phyloP scores from a whole-genome alignment of 345 rosid genomes.

The Excoecaria agallocha region DNA sequence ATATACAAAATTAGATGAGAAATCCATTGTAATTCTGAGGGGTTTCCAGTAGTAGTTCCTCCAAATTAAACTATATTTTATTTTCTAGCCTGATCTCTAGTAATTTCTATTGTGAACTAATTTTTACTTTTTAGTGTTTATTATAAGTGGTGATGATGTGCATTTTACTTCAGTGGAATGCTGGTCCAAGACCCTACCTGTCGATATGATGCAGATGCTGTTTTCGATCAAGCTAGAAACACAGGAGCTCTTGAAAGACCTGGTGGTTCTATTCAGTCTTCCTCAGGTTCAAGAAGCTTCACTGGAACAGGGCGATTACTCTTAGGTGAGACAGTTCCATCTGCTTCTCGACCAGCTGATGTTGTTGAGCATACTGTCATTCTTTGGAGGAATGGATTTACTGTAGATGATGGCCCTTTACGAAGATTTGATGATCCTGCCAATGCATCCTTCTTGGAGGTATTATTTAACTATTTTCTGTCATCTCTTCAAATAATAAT shows the following conservation, averaged over 20 bases:
- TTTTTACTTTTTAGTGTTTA: not conserved
- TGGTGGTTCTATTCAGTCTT: constrained; percentile 39
- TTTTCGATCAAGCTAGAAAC: constrained; percentile 64
- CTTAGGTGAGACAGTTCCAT: constrained; percentile 61
- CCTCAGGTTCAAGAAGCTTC: constrained; percentile 65
- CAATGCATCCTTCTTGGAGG: constrained; percentile 82
- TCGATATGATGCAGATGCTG: constrained; percentile 54
- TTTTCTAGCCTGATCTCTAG: not conserved
- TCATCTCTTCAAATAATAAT: not conserved
- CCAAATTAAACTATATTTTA: no score
- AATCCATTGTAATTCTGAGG: no score
- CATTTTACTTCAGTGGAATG: constrained; percentile 60
- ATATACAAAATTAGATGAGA: no score
- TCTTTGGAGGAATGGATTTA: constrained; percentile 93
- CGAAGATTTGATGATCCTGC: constrained; percentile 74
- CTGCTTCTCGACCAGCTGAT: constrained; percentile 61
- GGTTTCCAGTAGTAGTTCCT: no score
- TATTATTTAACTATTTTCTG: constrained; percentile 23
- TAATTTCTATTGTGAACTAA: not conserved
- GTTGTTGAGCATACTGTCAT: constrained; percentile 57
- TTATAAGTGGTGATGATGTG: not conserved
- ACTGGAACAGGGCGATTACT: constrained; percentile 71
- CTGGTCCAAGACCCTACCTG: constrained; percentile 79
- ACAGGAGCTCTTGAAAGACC: constrained; percentile 66
- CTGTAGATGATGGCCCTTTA: constrained; percentile 81